phyloP scores from a whole-genome alignment of 345 rosid genomes.

The Firmiana major region DNA sequence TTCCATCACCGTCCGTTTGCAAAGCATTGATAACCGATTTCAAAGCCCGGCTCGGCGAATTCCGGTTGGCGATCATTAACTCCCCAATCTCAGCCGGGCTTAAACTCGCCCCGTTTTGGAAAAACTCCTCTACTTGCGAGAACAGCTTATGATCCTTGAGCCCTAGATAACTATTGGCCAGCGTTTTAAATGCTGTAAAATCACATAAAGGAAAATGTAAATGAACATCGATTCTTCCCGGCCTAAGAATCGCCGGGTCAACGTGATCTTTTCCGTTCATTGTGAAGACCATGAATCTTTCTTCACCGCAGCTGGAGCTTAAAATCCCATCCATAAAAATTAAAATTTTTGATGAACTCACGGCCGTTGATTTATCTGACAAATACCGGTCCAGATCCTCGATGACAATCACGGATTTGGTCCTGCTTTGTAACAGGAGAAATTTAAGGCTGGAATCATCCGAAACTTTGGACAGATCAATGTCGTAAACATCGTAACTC shows the following conservation, averaged over 20 bases:
- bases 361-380: constrained; percentile 43
- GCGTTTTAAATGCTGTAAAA: constrained; percentile 67
- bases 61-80: constrained; percentile 82
- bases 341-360: constrained; percentile 49
- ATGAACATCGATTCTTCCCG: constrained; percentile 86
- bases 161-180: constrained; percentile 72
- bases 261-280: constrained; percentile 51
- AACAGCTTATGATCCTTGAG: constrained; percentile 89
- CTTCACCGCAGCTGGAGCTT: constrained; percentile 58
- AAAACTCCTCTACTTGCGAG: constrained; percentile 79
- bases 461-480: constrained; percentile 52
- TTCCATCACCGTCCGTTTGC: constrained; percentile 64
- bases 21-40: constrained; percentile 75
- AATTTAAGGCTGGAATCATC: constrained; percentile 61
- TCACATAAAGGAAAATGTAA: constrained; percentile 80
- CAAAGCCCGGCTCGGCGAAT: constrained; percentile 87
- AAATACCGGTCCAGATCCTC: constrained; percentile 70
- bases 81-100: constrained; percentile 93
- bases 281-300: constrained; percentile 71
- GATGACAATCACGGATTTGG: constrained; percentile 49
- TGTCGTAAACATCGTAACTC: constrained; percentile 59
- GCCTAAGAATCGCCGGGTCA: constrained; percentile 62
- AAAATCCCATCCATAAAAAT: constrained; percentile 70
- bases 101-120: constrained; percentile 66
- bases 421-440: constrained; percentile 49